Percentiles rank a stretch among this genome's conserved stretches.
These are phyloP conservation scores for Trichomonascaceae sp. DNA, from an alignment of 1,139 yeast genomes.

Conservation along the genomic window DNA sequence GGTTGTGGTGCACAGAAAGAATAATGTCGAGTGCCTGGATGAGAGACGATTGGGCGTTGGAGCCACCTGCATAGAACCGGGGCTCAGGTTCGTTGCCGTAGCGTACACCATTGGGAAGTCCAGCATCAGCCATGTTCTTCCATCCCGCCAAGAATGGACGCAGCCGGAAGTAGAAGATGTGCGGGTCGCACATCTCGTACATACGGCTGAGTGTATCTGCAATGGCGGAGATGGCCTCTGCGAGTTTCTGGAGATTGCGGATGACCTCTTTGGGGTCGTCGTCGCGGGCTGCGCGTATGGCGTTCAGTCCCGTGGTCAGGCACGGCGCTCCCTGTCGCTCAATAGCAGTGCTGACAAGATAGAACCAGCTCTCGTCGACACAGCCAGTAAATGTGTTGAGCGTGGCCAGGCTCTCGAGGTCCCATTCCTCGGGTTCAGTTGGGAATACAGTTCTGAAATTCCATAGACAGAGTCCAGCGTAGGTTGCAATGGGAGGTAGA, in stretches of 20 bases:
- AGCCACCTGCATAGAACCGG: conserved; percentile 70
- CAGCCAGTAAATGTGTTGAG: conserved; percentile 82
- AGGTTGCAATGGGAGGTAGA: conserved; percentile 78
- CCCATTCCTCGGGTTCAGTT: conserved; percentile 28
- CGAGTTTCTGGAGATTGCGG: conserved; percentile 43
- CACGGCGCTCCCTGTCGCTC: conserved; percentile 71
- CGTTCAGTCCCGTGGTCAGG: conserved; percentile 44
- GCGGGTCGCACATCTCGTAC: conserved; percentile 95
- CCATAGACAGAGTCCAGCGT: conserved; percentile 83
- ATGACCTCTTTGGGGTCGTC: conserved; percentile 31
- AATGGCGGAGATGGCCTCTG: conserved; percentile 61
- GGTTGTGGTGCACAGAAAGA: conserved; percentile 61
- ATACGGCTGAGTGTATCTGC: conserved; percentile 67
- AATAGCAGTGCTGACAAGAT: conserved; percentile 73
- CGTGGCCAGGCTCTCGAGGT: conserved; percentile 59
- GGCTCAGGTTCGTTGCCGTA: conserved; percentile 56
- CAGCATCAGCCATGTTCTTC: conserved; percentile 83
- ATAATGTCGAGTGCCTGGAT: conserved; percentile 77
- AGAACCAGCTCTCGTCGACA: conserved; percentile 89
- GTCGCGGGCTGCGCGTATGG: conserved; percentile 42
- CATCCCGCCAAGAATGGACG: conserved; percentile 92
- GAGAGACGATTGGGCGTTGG: conserved; percentile 85
- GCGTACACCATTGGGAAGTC: conserved; percentile 63
- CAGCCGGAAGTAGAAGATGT: conserved; percentile 70
- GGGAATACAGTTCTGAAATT: conserved; percentile 59